Evolutionary conservation across 2,329 filamentous ascomycete species (phyloP).

Genomic region (Aurifilum marmelostoma): DNA sequence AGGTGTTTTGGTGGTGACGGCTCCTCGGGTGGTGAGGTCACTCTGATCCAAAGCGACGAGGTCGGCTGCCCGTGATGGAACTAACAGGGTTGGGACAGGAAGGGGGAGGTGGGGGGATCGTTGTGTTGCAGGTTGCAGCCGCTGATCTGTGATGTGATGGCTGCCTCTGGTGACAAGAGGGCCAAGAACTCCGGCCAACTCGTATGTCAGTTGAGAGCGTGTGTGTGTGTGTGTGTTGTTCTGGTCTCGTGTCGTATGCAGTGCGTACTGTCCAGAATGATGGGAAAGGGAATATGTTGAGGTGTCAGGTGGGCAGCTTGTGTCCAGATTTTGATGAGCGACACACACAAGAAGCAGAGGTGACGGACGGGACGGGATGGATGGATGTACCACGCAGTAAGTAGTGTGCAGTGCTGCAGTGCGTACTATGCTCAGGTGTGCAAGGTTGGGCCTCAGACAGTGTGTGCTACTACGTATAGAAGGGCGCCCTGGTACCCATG

Average conservation of each 20-base stretch:
- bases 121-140: background rate
- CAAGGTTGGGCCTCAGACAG: background rate
- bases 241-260: background rate
- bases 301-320: background rate
- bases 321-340: background rate
- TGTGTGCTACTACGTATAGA: too few relatives aligned
- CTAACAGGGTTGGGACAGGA: slow-evolving; percentile 9
- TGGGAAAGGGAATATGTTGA: background rate
- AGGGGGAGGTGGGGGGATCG: background rate
- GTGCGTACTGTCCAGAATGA: background rate
- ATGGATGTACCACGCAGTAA: too few relatives aligned
- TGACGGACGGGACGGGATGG: slow-evolving; percentile 1
- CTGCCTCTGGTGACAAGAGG: background rate
- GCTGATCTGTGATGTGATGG: slow-evolving; percentile 6
- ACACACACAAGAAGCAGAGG: background rate
- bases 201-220: background rate
- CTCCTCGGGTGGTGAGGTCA: slow-evolving; percentile 10
- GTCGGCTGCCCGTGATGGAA: slow-evolving; percentile 3
- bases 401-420: background rate
- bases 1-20: background rate
- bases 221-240: too few relatives aligned
- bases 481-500: too few relatives aligned
- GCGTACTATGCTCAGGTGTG: background rate
- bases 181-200: background rate
- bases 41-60: background rate